phyloP scores from a whole-genome alignment of 306 rosid species.

The Sophora flavescens region DNA sequence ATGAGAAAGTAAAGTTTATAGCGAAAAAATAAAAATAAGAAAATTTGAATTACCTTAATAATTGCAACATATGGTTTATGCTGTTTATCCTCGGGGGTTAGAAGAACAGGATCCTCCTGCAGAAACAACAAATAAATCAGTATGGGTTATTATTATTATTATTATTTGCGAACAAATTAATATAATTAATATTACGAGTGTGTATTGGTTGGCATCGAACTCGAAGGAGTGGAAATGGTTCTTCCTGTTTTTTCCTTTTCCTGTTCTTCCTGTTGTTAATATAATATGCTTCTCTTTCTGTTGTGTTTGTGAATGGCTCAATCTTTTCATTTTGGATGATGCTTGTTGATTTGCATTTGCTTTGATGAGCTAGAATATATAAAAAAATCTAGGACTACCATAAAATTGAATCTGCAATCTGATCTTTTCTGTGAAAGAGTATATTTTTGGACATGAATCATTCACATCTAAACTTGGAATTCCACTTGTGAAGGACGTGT shows the following conservation, averaged over 20 bases:
- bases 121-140: background rate
- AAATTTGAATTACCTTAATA: slow-evolving; percentile 70
- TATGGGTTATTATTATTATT: no score
- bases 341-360: no score
- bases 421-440: background rate
- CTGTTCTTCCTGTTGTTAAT: no score
- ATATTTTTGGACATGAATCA: background rate
- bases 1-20: background rate
- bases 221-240: slow-evolving; percentile 76
- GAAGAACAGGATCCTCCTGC: slow-evolving; percentile 97
- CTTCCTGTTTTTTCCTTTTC: slow-evolving; percentile 78
- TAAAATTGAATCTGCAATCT: background rate
- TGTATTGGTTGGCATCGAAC: slow-evolving; percentile 77
- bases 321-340: no score
- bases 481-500: background rate
- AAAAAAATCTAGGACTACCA: no score
- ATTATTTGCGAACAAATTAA: no score
- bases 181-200: slow-evolving; percentile 52
- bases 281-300: no score
- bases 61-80: slow-evolving; percentile 96
- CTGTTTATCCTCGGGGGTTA: slow-evolving; percentile 65
- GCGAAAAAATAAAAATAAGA: no score
- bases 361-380: no score
- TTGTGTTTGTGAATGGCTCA: no score
- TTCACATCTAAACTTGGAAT: slow-evolving; percentile 31